phyloP scores from a whole-genome alignment of 2,329 filamentous ascomycete genomes.

The Pestalotiopsis sp. region DNA sequence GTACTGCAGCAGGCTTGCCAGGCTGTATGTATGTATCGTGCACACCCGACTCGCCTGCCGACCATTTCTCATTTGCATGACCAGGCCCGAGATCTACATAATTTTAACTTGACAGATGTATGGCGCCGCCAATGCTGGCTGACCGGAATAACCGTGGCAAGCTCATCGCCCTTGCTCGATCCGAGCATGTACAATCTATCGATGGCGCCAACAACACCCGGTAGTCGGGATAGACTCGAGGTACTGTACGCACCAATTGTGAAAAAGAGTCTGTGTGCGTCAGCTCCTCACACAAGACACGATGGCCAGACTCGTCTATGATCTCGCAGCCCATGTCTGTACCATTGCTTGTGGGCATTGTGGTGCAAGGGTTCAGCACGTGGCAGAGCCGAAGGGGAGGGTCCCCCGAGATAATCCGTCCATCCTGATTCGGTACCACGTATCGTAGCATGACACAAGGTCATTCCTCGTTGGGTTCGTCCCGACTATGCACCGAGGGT shows the following conservation, averaged over 20 bases:
- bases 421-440: not conserved
- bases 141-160: too few species aligned
- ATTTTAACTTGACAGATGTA: too few species aligned
- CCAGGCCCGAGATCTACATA: too few species aligned
- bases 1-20: too few species aligned
- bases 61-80: too few species aligned
- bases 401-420: not conserved
- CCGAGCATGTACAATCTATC: too few species aligned
- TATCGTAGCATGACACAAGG: not conserved
- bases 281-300: not conserved
- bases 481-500: not conserved
- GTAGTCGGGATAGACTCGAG: too few species aligned
- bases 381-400: slow-evolving; percentile 1
- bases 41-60: too few species aligned
- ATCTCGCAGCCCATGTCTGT: not conserved
- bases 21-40: too few species aligned
- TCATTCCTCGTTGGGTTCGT: not conserved
- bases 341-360: not conserved
- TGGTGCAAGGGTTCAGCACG: slow-evolving; percentile 1
- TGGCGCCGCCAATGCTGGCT: too few species aligned
- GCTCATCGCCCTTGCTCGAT: too few species aligned
- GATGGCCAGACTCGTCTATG: not conserved
- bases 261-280: not conserved
- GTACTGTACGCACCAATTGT: not conserved
- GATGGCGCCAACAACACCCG: too few species aligned